A percentile compares a stretch with the other conserved stretches of the same genome.
Evolutionary conservation across 1,139 yeast species (phyloP).

Genomic region (Candida tunisiensis): DNA sequence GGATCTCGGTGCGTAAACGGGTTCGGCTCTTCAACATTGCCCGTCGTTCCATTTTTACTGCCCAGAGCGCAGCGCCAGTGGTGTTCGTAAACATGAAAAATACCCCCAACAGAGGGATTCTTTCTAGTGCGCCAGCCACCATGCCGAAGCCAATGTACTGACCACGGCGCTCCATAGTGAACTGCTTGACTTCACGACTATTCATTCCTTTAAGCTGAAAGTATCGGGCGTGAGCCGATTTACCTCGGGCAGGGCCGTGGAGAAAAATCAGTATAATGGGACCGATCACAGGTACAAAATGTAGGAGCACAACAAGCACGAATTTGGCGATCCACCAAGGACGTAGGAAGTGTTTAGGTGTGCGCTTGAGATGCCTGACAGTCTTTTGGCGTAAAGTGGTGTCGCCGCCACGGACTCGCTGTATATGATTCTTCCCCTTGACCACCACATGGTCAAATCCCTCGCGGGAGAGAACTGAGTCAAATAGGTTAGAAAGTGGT

Average conservation of each 20-base stretch:
- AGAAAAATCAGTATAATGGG: conserved; percentile 36
- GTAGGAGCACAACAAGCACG: conserved; percentile 22
- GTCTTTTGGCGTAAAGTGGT: conserved; percentile 7
- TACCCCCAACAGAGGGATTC: conserved; percentile 42
- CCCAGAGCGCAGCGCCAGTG: conserved; percentile 67
- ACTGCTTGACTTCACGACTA: conserved; percentile 21
- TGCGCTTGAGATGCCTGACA: conserved; percentile 10
- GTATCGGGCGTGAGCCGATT: conserved; percentile 39
- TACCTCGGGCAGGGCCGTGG: conserved; percentile 44
- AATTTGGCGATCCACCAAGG: conserved; percentile 21
- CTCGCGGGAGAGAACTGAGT: conserved; percentile 34
- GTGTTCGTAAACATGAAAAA: conserved; percentile 51
- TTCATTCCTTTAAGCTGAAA: conserved; percentile 40
- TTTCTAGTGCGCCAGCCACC: conserved; percentile 38
- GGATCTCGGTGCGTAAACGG: no score
- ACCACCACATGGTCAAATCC: conserved; percentile 31
- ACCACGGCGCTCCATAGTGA: conserved; percentile 15
- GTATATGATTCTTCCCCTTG: no score
- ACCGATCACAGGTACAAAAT: conserved; percentile 45
- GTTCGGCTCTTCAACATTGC: no score
- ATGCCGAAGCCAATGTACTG: conserved; percentile 36
- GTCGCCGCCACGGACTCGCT: no score
- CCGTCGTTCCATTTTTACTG: conserved; percentile 14
- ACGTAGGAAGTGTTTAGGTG: conserved; percentile 15
- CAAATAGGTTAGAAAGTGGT: conserved; percentile 39